These are phyloP conservation scores for Phytopythium ostracodes DNA, from an alignment of 352 stramenopile species.

Conservation along the genomic window DNA sequence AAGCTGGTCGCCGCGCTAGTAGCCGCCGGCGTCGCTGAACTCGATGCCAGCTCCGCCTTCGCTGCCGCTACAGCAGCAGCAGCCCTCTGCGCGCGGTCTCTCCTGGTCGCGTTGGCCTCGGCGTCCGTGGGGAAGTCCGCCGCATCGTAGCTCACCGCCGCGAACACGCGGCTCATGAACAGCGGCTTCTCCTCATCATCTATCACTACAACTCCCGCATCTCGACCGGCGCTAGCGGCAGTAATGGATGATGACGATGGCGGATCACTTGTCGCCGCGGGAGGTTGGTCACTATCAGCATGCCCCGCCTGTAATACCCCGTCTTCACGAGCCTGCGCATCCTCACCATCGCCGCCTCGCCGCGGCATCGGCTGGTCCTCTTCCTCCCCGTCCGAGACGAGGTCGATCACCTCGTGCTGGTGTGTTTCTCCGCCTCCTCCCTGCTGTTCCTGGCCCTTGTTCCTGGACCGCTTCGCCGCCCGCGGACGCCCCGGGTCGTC, in stretches of 20 bases:
- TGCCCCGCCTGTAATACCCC: no score
- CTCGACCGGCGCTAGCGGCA: background rate
- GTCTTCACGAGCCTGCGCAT: background rate
- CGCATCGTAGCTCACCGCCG: constrained; percentile 15
- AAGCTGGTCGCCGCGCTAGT: background rate
- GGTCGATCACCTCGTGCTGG: constrained; percentile 4
- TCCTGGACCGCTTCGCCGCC: background rate
- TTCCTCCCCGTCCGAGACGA: constrained; percentile 5
- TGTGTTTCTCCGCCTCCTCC: background rate
- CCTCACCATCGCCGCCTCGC: background rate
- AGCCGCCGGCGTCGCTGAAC: background rate
- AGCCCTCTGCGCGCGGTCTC: background rate
- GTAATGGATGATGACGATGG: background rate
- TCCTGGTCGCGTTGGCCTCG: constrained; percentile 12
- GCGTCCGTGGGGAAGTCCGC: constrained; percentile 36
- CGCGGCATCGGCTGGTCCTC: constrained; percentile 1
- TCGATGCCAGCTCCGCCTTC: background rate
- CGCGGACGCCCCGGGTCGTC: background rate
- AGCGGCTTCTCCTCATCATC: background rate
- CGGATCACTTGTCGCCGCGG: background rate
- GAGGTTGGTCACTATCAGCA: no score
- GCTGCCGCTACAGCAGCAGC: background rate
- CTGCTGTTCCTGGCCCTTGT: background rate
- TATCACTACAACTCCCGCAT: background rate
- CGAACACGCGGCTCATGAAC: constrained; percentile 27